phyloP scores from a whole-genome alignment of 2,329 filamentous ascomycete genomes.

The Nigrograna mackinnonii region DNA sequence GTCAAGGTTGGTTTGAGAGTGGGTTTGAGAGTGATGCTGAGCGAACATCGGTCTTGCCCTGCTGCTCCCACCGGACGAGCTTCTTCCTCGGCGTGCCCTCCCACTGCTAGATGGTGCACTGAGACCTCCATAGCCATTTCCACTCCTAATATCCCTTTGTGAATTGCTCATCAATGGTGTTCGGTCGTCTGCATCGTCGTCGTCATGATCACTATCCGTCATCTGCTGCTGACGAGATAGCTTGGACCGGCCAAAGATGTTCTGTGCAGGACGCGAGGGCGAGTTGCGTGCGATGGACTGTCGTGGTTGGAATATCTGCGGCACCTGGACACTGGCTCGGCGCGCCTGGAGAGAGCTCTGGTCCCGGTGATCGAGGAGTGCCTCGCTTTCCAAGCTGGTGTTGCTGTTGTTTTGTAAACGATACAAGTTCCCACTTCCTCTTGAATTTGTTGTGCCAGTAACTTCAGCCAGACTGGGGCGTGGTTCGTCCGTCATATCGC shows the following conservation, averaged over 20 bases:
- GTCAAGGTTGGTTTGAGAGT: constrained; percentile 32
- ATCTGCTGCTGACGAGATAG: constrained; percentile 30
- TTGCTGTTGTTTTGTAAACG: constrained; percentile 67
- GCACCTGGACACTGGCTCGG: constrained; percentile 47
- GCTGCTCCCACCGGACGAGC: constrained; percentile 35
- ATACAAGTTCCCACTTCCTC: constrained; percentile 56
- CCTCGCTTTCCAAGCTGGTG: constrained; percentile 88
- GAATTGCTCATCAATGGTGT: constrained; percentile 57
- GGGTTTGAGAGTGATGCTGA: constrained; percentile 32
- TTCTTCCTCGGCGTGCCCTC: constrained; percentile 31
- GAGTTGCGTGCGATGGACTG: constrained; percentile 22
- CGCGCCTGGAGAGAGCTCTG: constrained; percentile 45
- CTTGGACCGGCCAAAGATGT: constrained; percentile 24
- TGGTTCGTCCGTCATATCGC: constrained; percentile 56
- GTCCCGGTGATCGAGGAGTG: constrained; percentile 81
- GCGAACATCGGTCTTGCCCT: constrained; percentile 29
- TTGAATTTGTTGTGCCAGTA: constrained; percentile 28
- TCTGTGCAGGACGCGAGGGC: constrained; percentile 20
- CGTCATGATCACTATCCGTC: constrained; percentile 53
- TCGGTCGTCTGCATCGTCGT: constrained; percentile 52
- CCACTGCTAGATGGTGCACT: constrained; percentile 28
- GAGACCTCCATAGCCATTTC: constrained; percentile 36
- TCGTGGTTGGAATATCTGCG: constrained; percentile 29
- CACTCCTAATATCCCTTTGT: constrained; percentile 38
- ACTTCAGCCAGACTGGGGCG: constrained; percentile 45